Conservation (phyloP, 176 grass and related monocot species). For the Calamus simplicifolius region DNA sequence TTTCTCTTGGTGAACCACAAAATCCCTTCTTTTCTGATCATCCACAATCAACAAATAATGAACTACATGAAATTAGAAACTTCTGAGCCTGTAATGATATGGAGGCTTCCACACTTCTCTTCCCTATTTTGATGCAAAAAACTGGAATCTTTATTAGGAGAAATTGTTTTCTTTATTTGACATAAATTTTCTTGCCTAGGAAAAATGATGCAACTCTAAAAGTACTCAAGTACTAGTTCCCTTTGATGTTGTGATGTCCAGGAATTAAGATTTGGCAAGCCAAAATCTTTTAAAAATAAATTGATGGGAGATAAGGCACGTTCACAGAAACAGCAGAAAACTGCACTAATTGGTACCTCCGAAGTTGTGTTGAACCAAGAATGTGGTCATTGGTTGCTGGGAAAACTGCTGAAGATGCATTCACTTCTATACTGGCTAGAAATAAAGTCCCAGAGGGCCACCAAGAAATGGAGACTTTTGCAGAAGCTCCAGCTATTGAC, state of each 20-base stretch:
- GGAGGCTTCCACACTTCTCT: too few relatives aligned
- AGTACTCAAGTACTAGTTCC: too few relatives aligned
- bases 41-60: too few relatives aligned
- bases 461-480: slow-evolving; percentile 8
- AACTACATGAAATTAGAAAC: too few relatives aligned
- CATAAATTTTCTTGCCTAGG: background rate
- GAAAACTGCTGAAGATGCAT: slow-evolving; percentile 18
- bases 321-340: slow-evolving; percentile 26
- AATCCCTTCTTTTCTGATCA: too few relatives aligned
- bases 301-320: slow-evolving; percentile 13
- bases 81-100: too few relatives aligned
- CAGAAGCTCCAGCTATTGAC: slow-evolving; percentile 24
- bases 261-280: slow-evolving; percentile 20
- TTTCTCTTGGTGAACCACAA: too few relatives aligned
- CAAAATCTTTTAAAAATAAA: slow-evolving; percentile 15
- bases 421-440: slow-evolving; percentile 33
- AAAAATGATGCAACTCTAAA: background rate
- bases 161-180: too few relatives aligned
- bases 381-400: slow-evolving; percentile 11
- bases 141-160: too few relatives aligned
- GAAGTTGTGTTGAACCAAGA: slow-evolving; percentile 26
- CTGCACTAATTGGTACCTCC: background rate
- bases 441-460: slow-evolving; percentile 12
- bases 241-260: slow-evolving; percentile 19
- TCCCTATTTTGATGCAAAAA: too few relatives aligned